These are phyloP conservation scores for Carallia pectinifolia DNA, from an alignment of 345 rosid genomes.

Conservation along the genomic window DNA sequence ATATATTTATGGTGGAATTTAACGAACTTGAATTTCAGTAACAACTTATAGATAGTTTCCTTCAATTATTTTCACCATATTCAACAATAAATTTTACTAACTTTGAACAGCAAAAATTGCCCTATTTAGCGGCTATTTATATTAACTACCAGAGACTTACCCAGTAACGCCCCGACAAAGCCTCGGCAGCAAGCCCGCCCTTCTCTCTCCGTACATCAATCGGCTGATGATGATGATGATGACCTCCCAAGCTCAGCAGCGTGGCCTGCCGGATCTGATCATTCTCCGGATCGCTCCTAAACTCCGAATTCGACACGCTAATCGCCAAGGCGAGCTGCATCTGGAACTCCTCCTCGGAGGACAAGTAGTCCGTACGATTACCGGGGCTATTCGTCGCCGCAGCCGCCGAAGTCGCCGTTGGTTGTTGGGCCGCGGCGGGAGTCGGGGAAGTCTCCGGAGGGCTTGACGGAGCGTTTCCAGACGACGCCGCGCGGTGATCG, in stretches of 20 bases:
- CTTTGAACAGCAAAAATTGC: background rate
- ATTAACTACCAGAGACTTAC: constrained; percentile 40
- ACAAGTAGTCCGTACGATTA: constrained; percentile 53
- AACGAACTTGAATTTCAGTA: background rate
- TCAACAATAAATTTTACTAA: background rate
- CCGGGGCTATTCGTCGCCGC: constrained; percentile 15
- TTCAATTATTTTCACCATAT: background rate
- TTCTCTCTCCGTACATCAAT: constrained; percentile 54
- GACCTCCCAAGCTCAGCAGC: constrained; percentile 61
- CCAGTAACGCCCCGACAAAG: constrained; percentile 89
- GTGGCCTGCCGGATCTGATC: constrained; percentile 95
- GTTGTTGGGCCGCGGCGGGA: constrained; percentile 23
- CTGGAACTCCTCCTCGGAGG: constrained; percentile 95
- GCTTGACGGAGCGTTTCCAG: constrained; percentile 39
- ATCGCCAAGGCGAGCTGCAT: constrained; percentile 93
- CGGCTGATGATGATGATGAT: constrained; percentile 30
- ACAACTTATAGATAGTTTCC: background rate
- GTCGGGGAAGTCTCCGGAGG: constrained; percentile 45
- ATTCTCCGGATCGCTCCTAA: constrained; percentile 63
- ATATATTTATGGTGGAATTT: no score
- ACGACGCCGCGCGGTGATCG: constrained; percentile 44
- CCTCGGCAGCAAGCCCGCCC: constrained; percentile 60
- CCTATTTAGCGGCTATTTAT: background rate
- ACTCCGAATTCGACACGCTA: constrained; percentile 83
- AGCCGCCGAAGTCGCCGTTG: background rate